A percentile compares a stretch with the other conserved stretches of the same genome.
phyloP scores from a whole-genome alignment of 805 yeast species.

The Ogataea sp. region DNA sequence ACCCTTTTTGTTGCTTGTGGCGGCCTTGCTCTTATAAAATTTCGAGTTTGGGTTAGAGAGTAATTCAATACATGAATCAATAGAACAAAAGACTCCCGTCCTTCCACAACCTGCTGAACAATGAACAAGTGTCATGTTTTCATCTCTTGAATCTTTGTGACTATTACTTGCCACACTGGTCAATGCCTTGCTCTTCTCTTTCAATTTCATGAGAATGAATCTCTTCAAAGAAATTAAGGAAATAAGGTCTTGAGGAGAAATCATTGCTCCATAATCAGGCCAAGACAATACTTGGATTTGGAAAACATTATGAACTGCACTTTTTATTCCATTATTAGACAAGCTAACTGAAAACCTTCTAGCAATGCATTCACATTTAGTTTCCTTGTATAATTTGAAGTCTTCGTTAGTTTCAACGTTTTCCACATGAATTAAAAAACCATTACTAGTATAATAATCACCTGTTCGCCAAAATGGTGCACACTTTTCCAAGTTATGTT shows the following conservation, averaged over 20 bases:
- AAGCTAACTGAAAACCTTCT: slow-evolving; percentile 40
- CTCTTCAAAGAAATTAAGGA: slow-evolving; percentile 37
- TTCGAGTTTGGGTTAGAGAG: slow-evolving; percentile 3
- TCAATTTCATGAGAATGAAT: slow-evolving; percentile 8
- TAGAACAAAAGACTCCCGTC: slow-evolving; percentile 80
- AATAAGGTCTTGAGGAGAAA: slow-evolving; percentile 49
- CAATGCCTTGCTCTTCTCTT: too few species aligned
- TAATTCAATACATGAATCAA: slow-evolving; percentile 50
- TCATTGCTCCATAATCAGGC: slow-evolving; percentile 73
- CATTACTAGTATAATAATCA: slow-evolving; percentile 33
- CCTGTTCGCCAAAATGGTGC: slow-evolving; percentile 74
- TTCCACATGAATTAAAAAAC: slow-evolving; percentile 17
- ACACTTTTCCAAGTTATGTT: slow-evolving; percentile 76
- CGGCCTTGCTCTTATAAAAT: neutral
- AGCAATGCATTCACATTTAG: slow-evolving; percentile 19
- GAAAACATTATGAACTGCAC: slow-evolving; percentile 43
- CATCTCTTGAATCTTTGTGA: too few species aligned
- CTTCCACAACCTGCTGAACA: slow-evolving; percentile 98
- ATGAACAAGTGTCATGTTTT: slow-evolving; percentile 61
- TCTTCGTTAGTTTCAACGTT: slow-evolving; percentile 16
- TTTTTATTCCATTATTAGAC: too few species aligned
- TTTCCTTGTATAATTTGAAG: slow-evolving; percentile 16
- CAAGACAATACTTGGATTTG: slow-evolving; percentile 77
- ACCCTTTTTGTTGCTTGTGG: too few species aligned
- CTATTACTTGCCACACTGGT: too few species aligned